A percentile compares a stretch with the other conserved stretches of the same genome.
phyloP scores from a whole-genome alignment of 345 rosid genomes.

The Eucalyptus cloeziana region DNA sequence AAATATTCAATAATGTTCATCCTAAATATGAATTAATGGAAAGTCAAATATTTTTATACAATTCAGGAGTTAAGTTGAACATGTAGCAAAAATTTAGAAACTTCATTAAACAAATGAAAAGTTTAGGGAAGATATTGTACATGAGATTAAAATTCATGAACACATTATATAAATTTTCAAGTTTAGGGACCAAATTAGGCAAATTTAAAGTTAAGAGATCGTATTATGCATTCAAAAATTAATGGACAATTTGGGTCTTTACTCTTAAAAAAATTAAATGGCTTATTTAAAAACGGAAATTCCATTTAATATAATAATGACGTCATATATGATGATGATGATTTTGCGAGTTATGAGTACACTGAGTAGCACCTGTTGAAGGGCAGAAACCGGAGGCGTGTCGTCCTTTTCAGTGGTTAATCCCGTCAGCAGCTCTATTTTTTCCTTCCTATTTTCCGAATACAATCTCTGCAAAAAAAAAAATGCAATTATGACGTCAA shows the following conservation, averaged over 20 bases:
- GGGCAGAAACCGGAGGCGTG: conserved; percentile 26
- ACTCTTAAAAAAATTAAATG: neutral
- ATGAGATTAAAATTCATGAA: accelerated
- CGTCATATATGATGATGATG: neutral
- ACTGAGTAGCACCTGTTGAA: conserved; percentile 52
- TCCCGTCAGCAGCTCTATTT: conserved; percentile 57
- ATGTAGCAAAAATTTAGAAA: accelerated
- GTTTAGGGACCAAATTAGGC: accelerated
- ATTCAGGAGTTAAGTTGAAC: too few species aligned
- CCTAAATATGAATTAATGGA: accelerated
- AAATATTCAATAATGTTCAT: too few species aligned
- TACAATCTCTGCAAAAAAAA: conserved; percentile 38
- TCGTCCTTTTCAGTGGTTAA: conserved; percentile 34
- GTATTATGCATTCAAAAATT: accelerated
- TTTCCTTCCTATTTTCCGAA: conserved; percentile 52
- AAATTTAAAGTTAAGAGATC: too few species aligned
- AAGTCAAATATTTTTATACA: too few species aligned
- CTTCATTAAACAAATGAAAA: too few species aligned
- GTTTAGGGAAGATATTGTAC: accelerated
- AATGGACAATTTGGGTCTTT: neutral
- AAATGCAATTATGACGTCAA: neutral
- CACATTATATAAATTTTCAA: accelerated
- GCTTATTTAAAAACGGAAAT: neutral
- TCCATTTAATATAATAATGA: neutral
- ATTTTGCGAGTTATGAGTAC: neutral